phyloP scores from a whole-genome alignment of 495 filamentous ascomycete species.

The Aspergillus saccharolyticus region DNA sequence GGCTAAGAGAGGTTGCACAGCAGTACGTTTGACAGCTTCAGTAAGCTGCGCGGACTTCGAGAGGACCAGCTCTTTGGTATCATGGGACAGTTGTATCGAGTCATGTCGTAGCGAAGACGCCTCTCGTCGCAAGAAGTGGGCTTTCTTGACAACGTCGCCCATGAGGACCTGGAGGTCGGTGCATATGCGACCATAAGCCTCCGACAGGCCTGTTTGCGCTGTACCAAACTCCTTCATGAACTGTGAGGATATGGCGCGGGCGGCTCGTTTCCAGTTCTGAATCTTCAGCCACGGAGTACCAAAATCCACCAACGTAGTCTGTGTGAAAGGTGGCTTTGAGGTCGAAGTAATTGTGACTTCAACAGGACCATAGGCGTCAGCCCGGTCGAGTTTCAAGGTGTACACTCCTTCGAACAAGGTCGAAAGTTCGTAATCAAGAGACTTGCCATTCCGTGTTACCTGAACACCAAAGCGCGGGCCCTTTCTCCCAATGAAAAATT shows the following conservation, averaged over 20 bases:
- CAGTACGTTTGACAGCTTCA: slow-evolving; percentile 29
- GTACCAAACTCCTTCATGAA: slow-evolving; percentile 39
- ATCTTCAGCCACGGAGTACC: slow-evolving; percentile 60
- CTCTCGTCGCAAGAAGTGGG: slow-evolving; percentile 33
- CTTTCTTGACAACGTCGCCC: slow-evolving; percentile 43
- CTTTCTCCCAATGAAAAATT: slow-evolving; percentile 43
- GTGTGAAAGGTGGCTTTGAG: slow-evolving; percentile 47
- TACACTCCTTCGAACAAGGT: slow-evolving; percentile 56
- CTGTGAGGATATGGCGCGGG: slow-evolving; percentile 36
- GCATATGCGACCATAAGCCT: slow-evolving; percentile 41
- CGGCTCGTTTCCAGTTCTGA: slow-evolving; percentile 52
- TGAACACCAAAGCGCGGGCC: slow-evolving; percentile 47
- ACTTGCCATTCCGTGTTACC: slow-evolving; percentile 39
- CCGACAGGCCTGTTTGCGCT: slow-evolving; percentile 39
- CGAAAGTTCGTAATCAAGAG: slow-evolving; percentile 47
- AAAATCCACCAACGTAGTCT: slow-evolving; percentile 53
- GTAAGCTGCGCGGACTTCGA: slow-evolving; percentile 37
- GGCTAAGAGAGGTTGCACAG: slow-evolving; percentile 31
- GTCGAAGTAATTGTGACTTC: slow-evolving; percentile 52
- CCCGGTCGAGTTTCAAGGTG: slow-evolving; percentile 49
- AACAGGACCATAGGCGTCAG: slow-evolving; percentile 54
- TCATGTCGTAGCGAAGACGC: slow-evolving; percentile 27
- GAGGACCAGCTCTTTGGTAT: slow-evolving; percentile 25
- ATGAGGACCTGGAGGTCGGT: slow-evolving; percentile 47
- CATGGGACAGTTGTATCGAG: slow-evolving; percentile 17